A percentile compares a stretch with the other conserved stretches of the same genome.
phyloP scores from a whole-genome alignment of 345 rosid genomes.

The Carallia pectinifolia region DNA sequence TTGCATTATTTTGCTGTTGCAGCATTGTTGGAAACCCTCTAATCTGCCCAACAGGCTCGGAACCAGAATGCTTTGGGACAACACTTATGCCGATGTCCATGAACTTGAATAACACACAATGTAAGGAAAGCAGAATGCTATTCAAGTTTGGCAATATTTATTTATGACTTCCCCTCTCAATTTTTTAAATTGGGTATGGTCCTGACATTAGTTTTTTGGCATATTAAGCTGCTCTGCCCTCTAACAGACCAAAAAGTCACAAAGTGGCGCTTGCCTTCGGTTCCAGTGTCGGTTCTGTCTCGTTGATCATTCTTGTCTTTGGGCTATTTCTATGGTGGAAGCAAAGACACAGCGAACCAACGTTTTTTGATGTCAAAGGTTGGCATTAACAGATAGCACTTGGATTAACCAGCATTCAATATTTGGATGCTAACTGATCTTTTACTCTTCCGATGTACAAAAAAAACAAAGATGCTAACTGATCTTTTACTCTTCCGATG shows the following conservation, averaged over 20 bases:
- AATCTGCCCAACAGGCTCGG: constrained; percentile 84
- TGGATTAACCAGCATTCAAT: neutral
- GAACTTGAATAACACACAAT: constrained; percentile 74
- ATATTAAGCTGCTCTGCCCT: constrained; percentile 38
- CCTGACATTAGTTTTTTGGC: constrained; percentile 18
- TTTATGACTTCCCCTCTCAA: neutral
- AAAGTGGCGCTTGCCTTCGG: constrained; percentile 76
- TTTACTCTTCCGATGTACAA: too few species aligned
- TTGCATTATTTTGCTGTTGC: constrained; percentile 26
- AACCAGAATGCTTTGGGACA: constrained; percentile 84
- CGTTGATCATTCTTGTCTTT: constrained; percentile 58
- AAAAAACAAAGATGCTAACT: too few species aligned
- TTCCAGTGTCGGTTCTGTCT: constrained; percentile 57
- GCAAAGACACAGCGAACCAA: constrained; percentile 61
- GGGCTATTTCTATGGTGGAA: constrained; percentile 84
- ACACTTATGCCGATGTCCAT: constrained; percentile 92
- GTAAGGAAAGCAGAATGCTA: constrained; percentile 34
- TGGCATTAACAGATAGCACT: neutral
- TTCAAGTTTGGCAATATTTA: neutral
- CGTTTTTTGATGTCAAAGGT: constrained; percentile 87
- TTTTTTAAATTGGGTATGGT: constrained; percentile 1
- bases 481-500: too few species aligned
- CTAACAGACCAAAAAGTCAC: constrained; percentile 52
- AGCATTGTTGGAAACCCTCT: constrained; percentile 88
- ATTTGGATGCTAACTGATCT: neutral